Evolutionary conservation across 2,329 filamentous ascomycete species (phyloP).

Genomic region (Colletotrichum lini): DNA sequence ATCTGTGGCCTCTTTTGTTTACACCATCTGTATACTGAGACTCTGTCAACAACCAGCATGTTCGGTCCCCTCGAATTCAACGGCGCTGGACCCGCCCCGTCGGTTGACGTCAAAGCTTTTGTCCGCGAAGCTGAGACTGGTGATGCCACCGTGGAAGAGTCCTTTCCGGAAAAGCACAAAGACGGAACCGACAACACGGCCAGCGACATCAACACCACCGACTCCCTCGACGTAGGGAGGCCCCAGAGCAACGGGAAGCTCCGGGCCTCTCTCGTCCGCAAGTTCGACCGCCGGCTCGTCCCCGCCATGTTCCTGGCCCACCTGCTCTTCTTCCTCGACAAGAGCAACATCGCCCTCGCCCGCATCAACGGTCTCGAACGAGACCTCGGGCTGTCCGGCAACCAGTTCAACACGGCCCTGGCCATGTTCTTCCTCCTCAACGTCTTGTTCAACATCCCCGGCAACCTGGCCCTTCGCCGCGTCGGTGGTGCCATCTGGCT

Average conservation of each 20-base stretch:
- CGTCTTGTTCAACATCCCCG: slow-evolving; percentile 46
- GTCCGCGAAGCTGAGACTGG: not conserved
- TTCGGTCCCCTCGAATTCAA: not conserved
- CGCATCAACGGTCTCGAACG: slow-evolving; percentile 42
- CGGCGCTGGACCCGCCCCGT: not conserved
- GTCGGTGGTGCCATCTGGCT: slow-evolving; percentile 45
- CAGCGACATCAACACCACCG: not conserved
- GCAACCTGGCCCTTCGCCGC: slow-evolving; percentile 44
- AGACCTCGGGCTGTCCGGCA: slow-evolving; percentile 27
- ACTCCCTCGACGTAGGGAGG: not conserved
- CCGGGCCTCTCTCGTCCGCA: slow-evolving; percentile 23
- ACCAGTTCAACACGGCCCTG: slow-evolving; percentile 44
- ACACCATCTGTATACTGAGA: too few relatives aligned
- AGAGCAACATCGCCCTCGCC: slow-evolving; percentile 41
- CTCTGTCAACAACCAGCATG: not conserved
- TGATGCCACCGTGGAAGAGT: not conserved
- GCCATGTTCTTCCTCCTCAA: slow-evolving; percentile 46
- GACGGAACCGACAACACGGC: not conserved
- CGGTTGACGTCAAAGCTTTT: not conserved
- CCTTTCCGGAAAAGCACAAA: slow-evolving; percentile 3
- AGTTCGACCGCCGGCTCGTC: slow-evolving; percentile 40
- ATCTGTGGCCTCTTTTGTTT: too few relatives aligned
- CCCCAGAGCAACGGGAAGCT: not conserved
- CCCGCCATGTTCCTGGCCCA: slow-evolving; percentile 37
- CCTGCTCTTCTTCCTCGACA: slow-evolving; percentile 43